phyloP scores from a whole-genome alignment of 2,329 filamentous ascomycete genomes.

The Fusarium haematococcum region DNA sequence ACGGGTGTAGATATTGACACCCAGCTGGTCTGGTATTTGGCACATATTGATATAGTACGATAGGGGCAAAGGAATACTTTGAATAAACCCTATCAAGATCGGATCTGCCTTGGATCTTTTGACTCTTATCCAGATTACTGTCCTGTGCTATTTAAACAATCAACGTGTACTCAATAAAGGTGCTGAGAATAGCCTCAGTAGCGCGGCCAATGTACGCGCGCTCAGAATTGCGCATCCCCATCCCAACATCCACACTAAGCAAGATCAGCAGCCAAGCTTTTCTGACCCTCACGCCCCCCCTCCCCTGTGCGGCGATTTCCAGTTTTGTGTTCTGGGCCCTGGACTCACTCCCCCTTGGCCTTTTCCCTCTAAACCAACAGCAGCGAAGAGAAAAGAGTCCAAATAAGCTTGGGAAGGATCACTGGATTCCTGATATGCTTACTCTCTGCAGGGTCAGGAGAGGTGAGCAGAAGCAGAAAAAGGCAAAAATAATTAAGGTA shows the following conservation, averaged over 20 bases:
- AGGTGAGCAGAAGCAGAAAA: background rate
- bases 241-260: background rate
- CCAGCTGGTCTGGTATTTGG: background rate
- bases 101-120: background rate
- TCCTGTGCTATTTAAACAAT: background rate
- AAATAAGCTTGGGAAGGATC: conserved; percentile 33
- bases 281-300: background rate
- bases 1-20: background rate
- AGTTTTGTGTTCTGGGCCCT: conserved; percentile 2
- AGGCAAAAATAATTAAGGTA: conserved; percentile 15
- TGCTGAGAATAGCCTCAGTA: background rate
- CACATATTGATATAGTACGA: background rate
- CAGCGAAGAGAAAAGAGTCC: background rate
- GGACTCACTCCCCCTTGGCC: conserved; percentile 9
- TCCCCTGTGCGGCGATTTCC: conserved; percentile 31
- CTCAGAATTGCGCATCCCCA: conserved; percentile 16
- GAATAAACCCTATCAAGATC: background rate
- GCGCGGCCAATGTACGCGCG: background rate
- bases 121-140: background rate
- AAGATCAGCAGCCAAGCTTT: conserved; percentile 40
- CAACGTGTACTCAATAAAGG: background rate
- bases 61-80: background rate
- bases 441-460: conserved; percentile 33
- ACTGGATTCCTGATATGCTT: conserved; percentile 33
- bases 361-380: conserved; percentile 25